These are phyloP conservation scores for Monosporascus cannonballus DNA, from an alignment of 2,329 filamentous ascomycete species.

Conservation along the genomic window DNA sequence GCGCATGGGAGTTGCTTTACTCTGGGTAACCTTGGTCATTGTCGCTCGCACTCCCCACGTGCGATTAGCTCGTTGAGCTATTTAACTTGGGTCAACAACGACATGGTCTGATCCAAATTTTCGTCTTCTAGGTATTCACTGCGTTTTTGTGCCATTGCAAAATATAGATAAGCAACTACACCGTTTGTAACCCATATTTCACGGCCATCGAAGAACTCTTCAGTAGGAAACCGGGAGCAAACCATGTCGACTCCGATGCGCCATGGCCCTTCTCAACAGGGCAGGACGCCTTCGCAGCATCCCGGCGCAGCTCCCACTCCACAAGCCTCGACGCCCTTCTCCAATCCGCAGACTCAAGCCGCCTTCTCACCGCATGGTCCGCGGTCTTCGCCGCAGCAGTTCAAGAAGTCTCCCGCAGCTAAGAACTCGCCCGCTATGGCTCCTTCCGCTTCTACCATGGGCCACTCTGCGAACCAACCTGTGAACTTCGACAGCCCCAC, in stretches of 20 bases:
- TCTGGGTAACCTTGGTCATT: too few relatives aligned
- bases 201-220: neutral
- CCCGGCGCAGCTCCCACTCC: slow-evolving; percentile 50
- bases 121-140: too few relatives aligned
- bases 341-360: slow-evolving; percentile 45
- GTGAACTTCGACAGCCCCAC: slow-evolving; percentile 60
- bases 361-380: slow-evolving; percentile 53
- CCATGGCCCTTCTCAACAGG: slow-evolving; percentile 41
- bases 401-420: slow-evolving; percentile 55
- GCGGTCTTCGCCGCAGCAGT: slow-evolving; percentile 56
- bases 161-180: too few relatives aligned
- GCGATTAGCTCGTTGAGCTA: too few relatives aligned
- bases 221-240: neutral
- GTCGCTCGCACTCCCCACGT: too few relatives aligned
- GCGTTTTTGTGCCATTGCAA: too few relatives aligned
- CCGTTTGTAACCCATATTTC: neutral
- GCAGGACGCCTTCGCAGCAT: slow-evolving; percentile 43
- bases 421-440: slow-evolving; percentile 54
- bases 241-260: slow-evolving; percentile 31
- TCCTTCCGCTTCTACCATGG: slow-evolving; percentile 39
- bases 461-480: slow-evolving; percentile 37
- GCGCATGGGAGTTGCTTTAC: too few relatives aligned
- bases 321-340: slow-evolving; percentile 63
- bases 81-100: too few relatives aligned
- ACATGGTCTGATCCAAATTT: too few relatives aligned